Evolutionary conservation across 805 yeast species (phyloP), one percentile per base, ranked within the genome.

Genomic region (Starmerella stigmatis): DNA sequence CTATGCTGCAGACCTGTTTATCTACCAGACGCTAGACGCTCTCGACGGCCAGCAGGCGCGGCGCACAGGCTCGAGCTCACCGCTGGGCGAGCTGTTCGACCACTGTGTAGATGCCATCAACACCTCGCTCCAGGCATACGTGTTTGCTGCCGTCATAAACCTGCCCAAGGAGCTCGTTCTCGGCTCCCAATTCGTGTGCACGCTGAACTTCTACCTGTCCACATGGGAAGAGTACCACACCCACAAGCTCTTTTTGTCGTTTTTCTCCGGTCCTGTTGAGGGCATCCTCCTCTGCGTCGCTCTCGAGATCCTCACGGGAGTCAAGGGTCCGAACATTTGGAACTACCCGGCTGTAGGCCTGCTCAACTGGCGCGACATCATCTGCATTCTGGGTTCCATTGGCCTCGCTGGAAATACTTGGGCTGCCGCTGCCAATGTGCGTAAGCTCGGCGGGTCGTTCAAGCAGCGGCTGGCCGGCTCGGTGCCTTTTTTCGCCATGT

Each of bases 221-320:
- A 88, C 96, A 0, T 88, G 96, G 96, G 97, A 88, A 64, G 96
- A 86, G 60, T 88, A 76, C 62, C 89, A 86, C 60, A 88, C 96
- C 0, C 94, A 86, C 56, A 78, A 77, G 38, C 68, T 88, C 41
- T 88, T 72, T 61, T 67, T 88, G 43, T 77, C 89, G 28, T 78
- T 73, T 50, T 78, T 85, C 56, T 81, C 94, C 12, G 97, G 97
- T 0, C 97, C 97, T 0, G 96, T 89, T 3, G 97, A 88, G 64
- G 97, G 97, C 2, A 83, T 88, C 23, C 60, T 86, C 52, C 69
- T 80, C 64, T 68, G 85, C 43, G 63, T 74, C 19, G 61, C 56
- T 0, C 64, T 79, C 15, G 85, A 75, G 57, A 45, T 75, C 4
- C 35, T 73, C 19, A 81, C 94, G 0, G 94, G 85, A 4, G 45